Evolutionary conservation across 495 filamentous ascomycete species (phyloP).

Genomic region (Xylaria cubensis): DNA sequence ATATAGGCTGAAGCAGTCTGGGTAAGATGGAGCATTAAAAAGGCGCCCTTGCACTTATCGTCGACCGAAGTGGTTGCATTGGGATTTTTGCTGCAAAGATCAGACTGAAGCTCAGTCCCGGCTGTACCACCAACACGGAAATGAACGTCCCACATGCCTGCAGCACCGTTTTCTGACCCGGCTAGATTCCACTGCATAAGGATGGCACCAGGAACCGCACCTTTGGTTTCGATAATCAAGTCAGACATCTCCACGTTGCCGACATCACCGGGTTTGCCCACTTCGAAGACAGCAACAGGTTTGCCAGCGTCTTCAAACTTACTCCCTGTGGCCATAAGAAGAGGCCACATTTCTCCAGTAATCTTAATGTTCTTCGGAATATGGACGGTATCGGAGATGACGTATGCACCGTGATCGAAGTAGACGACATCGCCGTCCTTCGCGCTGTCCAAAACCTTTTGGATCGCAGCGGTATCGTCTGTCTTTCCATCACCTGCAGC

Average conservation of each 20-base stretch:
- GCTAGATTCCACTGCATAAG: slow-evolving; percentile 91
- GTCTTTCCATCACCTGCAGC: slow-evolving; percentile 79
- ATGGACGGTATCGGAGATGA: slow-evolving; percentile 82
- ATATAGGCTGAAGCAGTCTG: slow-evolving; percentile 74
- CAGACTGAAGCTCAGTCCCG: slow-evolving; percentile 79
- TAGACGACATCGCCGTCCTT: slow-evolving; percentile 73
- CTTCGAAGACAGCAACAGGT: slow-evolving; percentile 74
- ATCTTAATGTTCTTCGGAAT: slow-evolving; percentile 81
- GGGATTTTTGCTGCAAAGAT: slow-evolving; percentile 77
- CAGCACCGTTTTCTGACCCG: slow-evolving; percentile 67
- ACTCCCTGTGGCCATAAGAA: slow-evolving; percentile 81
- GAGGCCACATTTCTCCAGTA: slow-evolving; percentile 88
- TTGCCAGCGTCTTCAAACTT: slow-evolving; percentile 72
- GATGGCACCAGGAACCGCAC: slow-evolving; percentile 81
- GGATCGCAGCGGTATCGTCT: slow-evolving; percentile 74
- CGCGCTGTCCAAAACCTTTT: slow-evolving; percentile 70
- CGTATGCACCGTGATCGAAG: slow-evolving; percentile 90
- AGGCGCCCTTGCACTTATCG: slow-evolving; percentile 71
- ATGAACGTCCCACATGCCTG: slow-evolving; percentile 91
- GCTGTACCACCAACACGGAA: slow-evolving; percentile 83
- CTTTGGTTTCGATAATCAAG: slow-evolving; percentile 80
- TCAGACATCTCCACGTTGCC: slow-evolving; percentile 86
- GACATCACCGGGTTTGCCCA: slow-evolving; percentile 78
- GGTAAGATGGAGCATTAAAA: slow-evolving; percentile 84
- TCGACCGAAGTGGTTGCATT: slow-evolving; percentile 59